Conservation (phyloP, 495 filamentous ascomycete species). For the Pseudevernia furfuracea region DNA sequence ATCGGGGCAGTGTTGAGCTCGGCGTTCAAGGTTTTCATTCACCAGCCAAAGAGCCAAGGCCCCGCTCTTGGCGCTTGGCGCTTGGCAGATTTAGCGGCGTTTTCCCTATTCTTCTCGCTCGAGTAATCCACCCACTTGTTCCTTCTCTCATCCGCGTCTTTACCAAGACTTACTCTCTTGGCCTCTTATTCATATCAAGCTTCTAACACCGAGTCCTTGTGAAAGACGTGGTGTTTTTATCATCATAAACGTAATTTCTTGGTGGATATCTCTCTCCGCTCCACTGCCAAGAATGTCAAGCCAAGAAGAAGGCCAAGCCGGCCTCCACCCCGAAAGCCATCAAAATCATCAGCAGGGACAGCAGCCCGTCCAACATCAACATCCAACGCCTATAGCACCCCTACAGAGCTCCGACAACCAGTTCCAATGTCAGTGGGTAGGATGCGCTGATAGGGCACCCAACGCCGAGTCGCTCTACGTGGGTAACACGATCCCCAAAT, state of each 20-base stretch:
- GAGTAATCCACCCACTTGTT: neutral
- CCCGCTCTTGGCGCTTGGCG: conserved; percentile 6
- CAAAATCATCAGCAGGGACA: conserved; percentile 20
- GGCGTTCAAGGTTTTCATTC: neutral
- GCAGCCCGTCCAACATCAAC: conserved; percentile 33
- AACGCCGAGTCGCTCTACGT: conserved; percentile 86
- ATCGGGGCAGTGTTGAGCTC: neutral
- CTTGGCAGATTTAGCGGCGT: conserved; percentile 6
- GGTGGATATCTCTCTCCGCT: neutral
- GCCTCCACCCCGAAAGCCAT: conserved; percentile 12
- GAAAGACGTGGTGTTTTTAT: neutral
- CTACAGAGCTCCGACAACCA: conserved; percentile 14
- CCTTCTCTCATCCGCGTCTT: neutral
- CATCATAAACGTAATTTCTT: neutral
- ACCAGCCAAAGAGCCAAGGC: conserved; percentile 1
- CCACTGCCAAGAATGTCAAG: conserved; percentile 7
- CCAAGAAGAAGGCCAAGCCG: conserved; percentile 14
- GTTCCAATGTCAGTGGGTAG: conserved; percentile 77
- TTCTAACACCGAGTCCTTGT: neutral
- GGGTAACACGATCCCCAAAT: conserved; percentile 38
- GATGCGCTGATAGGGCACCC: conserved; percentile 72
- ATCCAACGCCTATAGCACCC: conserved; percentile 18
- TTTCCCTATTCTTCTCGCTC: neutral
- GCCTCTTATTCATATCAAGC: neutral
- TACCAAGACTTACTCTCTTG: neutral